Conservation (phyloP, 2,329 filamentous ascomycete genomes). For the Coniella lustricola region DNA sequence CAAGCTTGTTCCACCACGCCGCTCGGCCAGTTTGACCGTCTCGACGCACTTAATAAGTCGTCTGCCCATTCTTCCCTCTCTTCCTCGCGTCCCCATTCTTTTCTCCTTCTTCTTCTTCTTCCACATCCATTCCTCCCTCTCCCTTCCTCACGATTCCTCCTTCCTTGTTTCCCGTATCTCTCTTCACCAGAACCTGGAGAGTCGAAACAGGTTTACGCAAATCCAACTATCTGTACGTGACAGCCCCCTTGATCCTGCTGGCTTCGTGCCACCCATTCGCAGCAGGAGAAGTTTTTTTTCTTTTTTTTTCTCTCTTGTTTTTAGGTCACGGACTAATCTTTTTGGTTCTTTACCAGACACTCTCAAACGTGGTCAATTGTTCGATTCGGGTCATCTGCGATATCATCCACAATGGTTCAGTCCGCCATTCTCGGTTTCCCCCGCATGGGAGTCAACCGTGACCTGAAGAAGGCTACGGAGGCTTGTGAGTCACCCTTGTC, state of each 20-base stretch:
- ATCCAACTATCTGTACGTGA: constrained; percentile 1
- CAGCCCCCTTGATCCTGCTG: background rate
- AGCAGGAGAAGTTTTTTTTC: no score
- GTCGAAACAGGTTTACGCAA: background rate
- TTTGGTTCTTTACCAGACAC: background rate
- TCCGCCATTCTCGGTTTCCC: constrained; percentile 92
- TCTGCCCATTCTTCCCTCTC: constrained; percentile 4
- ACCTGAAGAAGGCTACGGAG: constrained; percentile 99
- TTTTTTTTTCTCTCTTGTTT: no score
- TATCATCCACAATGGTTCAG: constrained; percentile 50
- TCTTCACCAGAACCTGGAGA: constrained; percentile 15
- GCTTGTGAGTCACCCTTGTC: constrained; percentile 59
- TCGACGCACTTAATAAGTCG: constrained; percentile 11
- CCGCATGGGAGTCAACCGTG: constrained; percentile 95
- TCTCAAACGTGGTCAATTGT: constrained; percentile 12
- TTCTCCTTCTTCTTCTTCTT: background rate
- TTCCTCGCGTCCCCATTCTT: constrained; percentile 1
- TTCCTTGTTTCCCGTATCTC: constrained; percentile 11
- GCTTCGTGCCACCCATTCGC: no score
- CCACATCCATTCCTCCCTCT: constrained; percentile 4
- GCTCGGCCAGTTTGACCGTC: constrained; percentile 4
- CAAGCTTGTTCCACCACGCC: constrained; percentile 6
- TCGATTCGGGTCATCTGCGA: constrained; percentile 9
- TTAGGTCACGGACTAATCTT: constrained; percentile 1
- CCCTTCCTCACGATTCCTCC: constrained; percentile 10